A percentile compares a stretch with the other conserved stretches of the same genome.
These are phyloP conservation scores for Leavenworthia alabamica DNA, from an alignment of 345 rosid species.

Conservation along the genomic window DNA sequence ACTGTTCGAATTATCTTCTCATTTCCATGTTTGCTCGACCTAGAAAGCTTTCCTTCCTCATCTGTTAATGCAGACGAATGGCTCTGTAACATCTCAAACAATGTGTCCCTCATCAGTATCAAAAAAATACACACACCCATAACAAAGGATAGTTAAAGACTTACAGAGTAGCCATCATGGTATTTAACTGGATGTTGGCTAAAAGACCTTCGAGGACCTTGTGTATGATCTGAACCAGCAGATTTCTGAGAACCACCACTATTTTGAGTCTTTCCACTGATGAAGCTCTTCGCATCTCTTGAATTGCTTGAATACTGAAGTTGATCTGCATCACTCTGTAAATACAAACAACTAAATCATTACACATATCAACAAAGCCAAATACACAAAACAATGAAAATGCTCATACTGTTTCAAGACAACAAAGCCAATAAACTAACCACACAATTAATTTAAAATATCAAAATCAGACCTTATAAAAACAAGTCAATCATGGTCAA, in stretches of 20 bases:
- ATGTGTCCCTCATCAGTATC: not conserved
- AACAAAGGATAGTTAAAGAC: constrained; percentile 25
- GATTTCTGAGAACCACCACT: constrained; percentile 32
- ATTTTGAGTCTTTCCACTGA: constrained; percentile 34
- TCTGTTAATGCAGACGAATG: constrained; percentile 84
- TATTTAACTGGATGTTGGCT: constrained; percentile 67
- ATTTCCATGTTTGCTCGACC: constrained; percentile 37
- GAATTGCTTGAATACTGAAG: constrained; percentile 35
- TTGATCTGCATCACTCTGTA: constrained; percentile 70
- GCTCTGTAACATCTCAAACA: constrained; percentile 48
- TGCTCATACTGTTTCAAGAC: not conserved
- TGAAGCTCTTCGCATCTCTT: constrained; percentile 34
- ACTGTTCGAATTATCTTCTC: constrained; percentile 69
- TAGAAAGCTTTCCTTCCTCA: constrained; percentile 63
- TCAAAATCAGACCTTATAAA: not conserved
- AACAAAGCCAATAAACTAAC: not conserved
- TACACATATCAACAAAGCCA: constrained; percentile 1
- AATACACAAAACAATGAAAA: not conserved
- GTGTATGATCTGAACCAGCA: constrained; percentile 41
- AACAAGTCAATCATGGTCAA: not conserved
- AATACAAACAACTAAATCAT: not conserved
- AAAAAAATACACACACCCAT: not conserved
- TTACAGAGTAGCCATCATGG: constrained; percentile 85
- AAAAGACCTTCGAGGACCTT: constrained; percentile 52
- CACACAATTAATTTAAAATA: not conserved